Percentiles rank a stretch among this genome's conserved stretches.
phyloP scores from a whole-genome alignment of 2,329 filamentous ascomycete species.

The Sclerotinia nivalis region DNA sequence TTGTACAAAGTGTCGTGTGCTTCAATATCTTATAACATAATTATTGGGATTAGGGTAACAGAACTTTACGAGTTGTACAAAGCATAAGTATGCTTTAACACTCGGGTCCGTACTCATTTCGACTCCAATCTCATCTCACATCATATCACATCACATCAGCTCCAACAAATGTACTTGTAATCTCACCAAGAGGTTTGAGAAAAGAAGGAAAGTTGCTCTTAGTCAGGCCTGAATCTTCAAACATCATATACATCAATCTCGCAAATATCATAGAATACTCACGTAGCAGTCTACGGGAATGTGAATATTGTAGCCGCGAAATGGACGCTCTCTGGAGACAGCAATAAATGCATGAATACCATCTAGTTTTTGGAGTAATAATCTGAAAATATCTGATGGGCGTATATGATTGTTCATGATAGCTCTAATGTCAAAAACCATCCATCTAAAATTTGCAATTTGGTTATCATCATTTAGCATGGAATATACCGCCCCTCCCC shows the following conservation, averaged over 20 bases:
- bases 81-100: conserved; percentile 4
- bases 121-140: neutral
- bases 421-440: neutral
- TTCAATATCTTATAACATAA: neutral
- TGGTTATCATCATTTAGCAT: neutral
- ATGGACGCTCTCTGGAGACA: neutral
- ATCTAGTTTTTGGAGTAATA: neutral
- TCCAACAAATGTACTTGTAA: neutral
- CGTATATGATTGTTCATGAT: neutral
- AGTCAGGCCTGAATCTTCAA: neutral
- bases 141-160: neutral
- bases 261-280: neutral
- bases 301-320: neutral
- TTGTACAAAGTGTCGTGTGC: conserved; percentile 1
- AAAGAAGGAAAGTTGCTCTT: neutral
- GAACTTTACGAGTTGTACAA: neutral
- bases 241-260: neutral
- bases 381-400: neutral
- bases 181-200: neutral
- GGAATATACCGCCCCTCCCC: neutral
- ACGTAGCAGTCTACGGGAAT: neutral
- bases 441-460: neutral
- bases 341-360: neutral
- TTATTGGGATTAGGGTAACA: neutral
- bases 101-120: neutral